Percentiles rank a stretch among this genome's conserved stretches.
Evolutionary conservation across 345 rosid species (phyloP).

Genomic region (Populus davidiana): DNA sequence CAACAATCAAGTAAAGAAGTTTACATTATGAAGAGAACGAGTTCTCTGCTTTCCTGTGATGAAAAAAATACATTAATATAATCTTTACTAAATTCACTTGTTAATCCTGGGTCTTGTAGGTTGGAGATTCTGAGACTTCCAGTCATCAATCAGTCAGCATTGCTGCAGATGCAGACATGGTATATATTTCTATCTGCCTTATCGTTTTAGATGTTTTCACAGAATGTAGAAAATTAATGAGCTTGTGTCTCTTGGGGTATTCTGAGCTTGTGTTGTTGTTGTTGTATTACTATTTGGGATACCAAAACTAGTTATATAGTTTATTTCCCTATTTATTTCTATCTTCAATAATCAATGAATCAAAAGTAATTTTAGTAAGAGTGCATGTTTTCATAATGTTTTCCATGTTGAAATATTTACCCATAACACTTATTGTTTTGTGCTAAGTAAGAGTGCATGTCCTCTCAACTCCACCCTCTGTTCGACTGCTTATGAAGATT

Average conservation of each 20-base stretch:
- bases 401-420: neutral
- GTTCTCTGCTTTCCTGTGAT: no score
- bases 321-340: neutral
- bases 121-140: slow-evolving; percentile 32
- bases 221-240: no score
- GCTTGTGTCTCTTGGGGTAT: neutral
- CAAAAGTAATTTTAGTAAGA: neutral
- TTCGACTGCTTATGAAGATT: neutral
- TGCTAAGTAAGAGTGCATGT: neutral
- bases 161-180: slow-evolving; percentile 51
- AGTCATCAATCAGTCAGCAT: slow-evolving; percentile 41
- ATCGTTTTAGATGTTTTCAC: neutral
- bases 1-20: neutral
- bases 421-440: neutral
- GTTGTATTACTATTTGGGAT: neutral
- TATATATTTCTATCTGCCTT: slow-evolving; percentile 6
- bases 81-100: neutral
- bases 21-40: neutral
- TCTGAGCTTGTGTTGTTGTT: neutral
- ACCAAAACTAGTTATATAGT: neutral
- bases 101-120: slow-evolving; percentile 28
- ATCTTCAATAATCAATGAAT: neutral
- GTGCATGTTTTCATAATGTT: neutral
- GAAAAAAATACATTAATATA: no score
- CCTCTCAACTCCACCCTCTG: no score